These are phyloP conservation scores for Pyrus betulifolia DNA, from an alignment of 306 rosid species.

Conservation along the genomic window DNA sequence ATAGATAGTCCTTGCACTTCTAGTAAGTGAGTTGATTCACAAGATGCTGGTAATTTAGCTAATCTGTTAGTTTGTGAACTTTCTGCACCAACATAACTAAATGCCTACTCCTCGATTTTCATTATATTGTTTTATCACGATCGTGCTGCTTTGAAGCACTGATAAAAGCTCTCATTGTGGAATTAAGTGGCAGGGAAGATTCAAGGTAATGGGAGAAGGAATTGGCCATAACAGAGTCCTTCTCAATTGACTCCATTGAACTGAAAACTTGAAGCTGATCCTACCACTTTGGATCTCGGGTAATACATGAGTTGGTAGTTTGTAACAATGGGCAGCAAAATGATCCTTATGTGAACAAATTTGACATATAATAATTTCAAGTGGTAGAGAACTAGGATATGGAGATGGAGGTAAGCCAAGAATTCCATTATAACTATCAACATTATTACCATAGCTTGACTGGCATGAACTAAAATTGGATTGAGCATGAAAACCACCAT, in stretches of 20 bases:
- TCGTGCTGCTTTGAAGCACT: conserved; percentile 29
- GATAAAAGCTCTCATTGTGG: conserved; percentile 31
- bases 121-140: conserved; percentile 23
- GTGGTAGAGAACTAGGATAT: too few species aligned
- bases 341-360: too few species aligned
- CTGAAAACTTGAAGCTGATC: conserved; percentile 48
- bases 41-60: conserved; percentile 21
- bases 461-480: too few species aligned
- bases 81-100: conserved; percentile 25
- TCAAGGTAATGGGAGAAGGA: conserved; percentile 55
- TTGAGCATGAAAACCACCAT: too few species aligned
- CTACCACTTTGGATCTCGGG: conserved; percentile 22
- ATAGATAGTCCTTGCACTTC: conserved; percentile 51
- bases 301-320: conserved; percentile 2
- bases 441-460: too few species aligned
- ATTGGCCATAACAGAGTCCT: conserved; percentile 66
- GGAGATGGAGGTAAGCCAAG: too few species aligned
- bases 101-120: conserved; percentile 22
- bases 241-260: conserved; percentile 78
- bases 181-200: conserved; percentile 38
- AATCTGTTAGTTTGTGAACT: conserved; percentile 19
- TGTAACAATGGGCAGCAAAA: too few species aligned
- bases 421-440: too few species aligned
- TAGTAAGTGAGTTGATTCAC: conserved; percentile 29
- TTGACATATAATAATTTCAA: too few species aligned